phyloP scores from a whole-genome alignment of 192 early-diverging fungal species.

The Diversispora epigaea region DNA sequence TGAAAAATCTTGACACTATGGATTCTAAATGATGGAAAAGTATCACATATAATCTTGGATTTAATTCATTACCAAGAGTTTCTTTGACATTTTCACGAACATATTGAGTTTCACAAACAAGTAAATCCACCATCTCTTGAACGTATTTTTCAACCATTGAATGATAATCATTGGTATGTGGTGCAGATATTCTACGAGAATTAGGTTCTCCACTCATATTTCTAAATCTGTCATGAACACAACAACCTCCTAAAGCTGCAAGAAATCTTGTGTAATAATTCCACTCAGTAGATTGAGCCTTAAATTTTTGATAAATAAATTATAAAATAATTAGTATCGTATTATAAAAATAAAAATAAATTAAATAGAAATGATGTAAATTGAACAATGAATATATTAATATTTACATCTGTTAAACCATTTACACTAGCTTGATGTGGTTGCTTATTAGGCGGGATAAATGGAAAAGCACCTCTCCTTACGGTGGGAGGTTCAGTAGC shows the following conservation, averaged over 20 bases:
- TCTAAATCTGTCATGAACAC: conserved; percentile 39
- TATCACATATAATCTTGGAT: conserved; percentile 60
- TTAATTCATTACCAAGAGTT: conserved; percentile 71
- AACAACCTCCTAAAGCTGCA: conserved; percentile 74
- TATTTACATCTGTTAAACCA: no score
- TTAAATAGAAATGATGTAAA: neutral
- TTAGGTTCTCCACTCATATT: conserved; percentile 16
- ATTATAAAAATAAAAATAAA: neutral
- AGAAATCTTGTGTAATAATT: conserved; percentile 82
- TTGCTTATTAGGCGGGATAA: neutral
- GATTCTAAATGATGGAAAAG: conserved; percentile 58
- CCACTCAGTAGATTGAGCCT: conserved; percentile 59
- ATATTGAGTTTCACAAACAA: conserved; percentile 67
- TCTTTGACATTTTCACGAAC: conserved; percentile 80
- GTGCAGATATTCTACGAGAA: conserved; percentile 7
- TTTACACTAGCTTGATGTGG: neutral
- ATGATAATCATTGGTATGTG: conserved; percentile 40
- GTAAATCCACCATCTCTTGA: conserved; percentile 66
- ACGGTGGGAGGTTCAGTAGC: conserved; percentile 23
- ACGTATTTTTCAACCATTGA: conserved; percentile 68
- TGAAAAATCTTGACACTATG: conserved; percentile 63
- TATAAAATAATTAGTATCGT: neutral
- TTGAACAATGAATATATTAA: no score
- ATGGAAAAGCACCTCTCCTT: conserved; percentile 1
- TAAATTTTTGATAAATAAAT: neutral